Evolutionary conservation across 202 grass and related monocot genomes (phyloP).

Genomic region (Bolboschoenoplectus hybrid): DNA sequence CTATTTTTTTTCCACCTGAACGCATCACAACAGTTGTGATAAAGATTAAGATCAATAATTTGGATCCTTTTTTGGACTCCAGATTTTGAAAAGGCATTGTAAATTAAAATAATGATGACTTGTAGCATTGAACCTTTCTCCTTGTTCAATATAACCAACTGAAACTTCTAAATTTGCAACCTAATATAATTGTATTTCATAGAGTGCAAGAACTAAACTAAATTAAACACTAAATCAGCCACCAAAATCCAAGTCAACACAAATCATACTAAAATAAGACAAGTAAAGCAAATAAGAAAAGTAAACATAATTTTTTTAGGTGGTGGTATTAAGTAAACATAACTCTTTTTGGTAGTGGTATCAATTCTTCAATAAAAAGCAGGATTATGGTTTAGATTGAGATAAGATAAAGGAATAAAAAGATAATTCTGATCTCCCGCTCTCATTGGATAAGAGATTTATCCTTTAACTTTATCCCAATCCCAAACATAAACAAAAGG

Average conservation of each 20-base stretch:
- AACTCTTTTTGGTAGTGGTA: not conserved
- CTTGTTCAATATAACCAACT: slow-evolving; percentile 15
- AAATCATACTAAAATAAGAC: not conserved
- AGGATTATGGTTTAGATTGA: not conserved
- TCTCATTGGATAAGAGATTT: not conserved
- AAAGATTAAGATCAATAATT: not conserved
- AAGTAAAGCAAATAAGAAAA: not conserved
- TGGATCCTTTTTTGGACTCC: not conserved
- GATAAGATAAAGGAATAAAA: not conserved
- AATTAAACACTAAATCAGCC: slow-evolving; percentile 1
- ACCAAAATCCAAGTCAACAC: not conserved
- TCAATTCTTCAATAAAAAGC: not conserved
- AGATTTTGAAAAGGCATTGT: not conserved
- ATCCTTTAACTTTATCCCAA: not conserved
- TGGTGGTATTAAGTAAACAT: not conserved
- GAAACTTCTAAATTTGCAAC: slow-evolving; percentile 18
- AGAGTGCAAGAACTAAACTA: not conserved
- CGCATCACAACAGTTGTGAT: not conserved
- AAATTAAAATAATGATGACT: not conserved
- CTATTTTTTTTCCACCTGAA: not conserved
- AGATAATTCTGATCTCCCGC: not conserved
- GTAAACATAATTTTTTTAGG: not conserved
- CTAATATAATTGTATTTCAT: not conserved
- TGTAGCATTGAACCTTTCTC: not conserved
- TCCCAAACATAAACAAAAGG: not conserved